Conservation (phyloP, 176 grass and related monocot species). For the Musa troglodytarum region DNA sequence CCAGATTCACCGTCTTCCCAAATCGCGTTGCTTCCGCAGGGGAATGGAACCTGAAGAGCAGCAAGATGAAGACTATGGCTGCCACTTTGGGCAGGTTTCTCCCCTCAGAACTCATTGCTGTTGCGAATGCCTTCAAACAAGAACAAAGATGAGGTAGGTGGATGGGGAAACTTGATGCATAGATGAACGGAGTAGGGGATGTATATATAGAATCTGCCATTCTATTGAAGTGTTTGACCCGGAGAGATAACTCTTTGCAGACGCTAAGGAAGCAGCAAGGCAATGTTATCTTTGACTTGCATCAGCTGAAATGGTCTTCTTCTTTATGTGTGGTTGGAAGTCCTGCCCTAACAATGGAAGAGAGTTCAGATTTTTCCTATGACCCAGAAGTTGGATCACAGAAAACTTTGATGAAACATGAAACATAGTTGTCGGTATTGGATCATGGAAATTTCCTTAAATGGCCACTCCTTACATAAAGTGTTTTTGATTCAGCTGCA, state of each 20-base stretch:
- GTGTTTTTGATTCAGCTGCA: too few relatives aligned
- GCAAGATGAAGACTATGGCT: not conserved
- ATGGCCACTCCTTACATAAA: too few relatives aligned
- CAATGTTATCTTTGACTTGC: not conserved
- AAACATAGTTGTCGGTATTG: too few relatives aligned
- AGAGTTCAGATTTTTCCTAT: too few relatives aligned
- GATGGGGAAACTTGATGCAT: not conserved
- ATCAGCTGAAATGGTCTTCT: too few relatives aligned
- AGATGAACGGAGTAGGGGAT: not conserved
- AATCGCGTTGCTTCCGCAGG: not conserved
- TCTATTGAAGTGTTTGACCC: not conserved
- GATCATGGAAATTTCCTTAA: too few relatives aligned
- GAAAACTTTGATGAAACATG: too few relatives aligned
- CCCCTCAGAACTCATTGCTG: not conserved
- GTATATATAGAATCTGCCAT: not conserved
- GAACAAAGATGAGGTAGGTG: not conserved
- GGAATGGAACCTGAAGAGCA: not conserved
- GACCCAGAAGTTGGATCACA: too few relatives aligned
- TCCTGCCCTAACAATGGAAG: too few relatives aligned
- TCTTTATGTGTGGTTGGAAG: too few relatives aligned
- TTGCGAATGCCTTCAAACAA: not conserved
- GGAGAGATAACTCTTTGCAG: not conserved
- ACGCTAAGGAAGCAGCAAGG: not conserved
- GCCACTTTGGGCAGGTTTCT: not conserved
- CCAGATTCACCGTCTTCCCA: not conserved